Base-by-base conservation (phyloP, 2,329 filamentous ascomycete genomes). In the Clarireedia monteithiana region DNA sequence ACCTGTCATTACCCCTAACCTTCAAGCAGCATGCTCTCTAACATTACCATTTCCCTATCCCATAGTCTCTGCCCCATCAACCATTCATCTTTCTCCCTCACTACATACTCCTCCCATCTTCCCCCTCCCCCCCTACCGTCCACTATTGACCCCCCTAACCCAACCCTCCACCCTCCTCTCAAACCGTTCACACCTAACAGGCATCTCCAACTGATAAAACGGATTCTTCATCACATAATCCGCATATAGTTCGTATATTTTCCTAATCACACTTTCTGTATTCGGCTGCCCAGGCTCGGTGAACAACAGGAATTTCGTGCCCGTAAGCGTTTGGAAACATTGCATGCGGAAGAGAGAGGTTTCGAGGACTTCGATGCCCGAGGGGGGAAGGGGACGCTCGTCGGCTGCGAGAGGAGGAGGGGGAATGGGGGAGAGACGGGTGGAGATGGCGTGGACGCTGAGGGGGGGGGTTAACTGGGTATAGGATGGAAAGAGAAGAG, bases 171-270 rank as follows among this genome's bases (percentile, higher is more conserved):
- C 71, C 71, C 89, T 89, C 65, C 91, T 80, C 71, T 99, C 94
- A 75, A 96, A 99, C 65, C 90, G 88, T 69, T 97, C 94, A 73
- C 94, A 96, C 59, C 94, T 80, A 53, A 99, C 84, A 6, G 94
- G 94, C 91, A 97, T 99, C 75, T 99, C 94, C 56, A 96, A 78
- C 68, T 94, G 91, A 74, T 97, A 97, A 69, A 99, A 99, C 1
- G 94, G 94, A 71, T 99, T 99, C 79, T 97, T 99, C 90, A 96
- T 97, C 64, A 99, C 94, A 70, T 89, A 97, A 72, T 99, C 94
- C 50, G 89, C 82, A 75, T 97, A 99, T 52, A 97, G 75, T 71
- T 97, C 94, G 71, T 99, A 97, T 66, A 96, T 86, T 71, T 84
- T 87, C 69, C 84, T 81, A 64, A 96, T 85, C 46, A 92, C 86